Evolutionary conservation across 176 grass and related monocot genomes (phyloP).

Genomic region (Themeda triandra): DNA sequence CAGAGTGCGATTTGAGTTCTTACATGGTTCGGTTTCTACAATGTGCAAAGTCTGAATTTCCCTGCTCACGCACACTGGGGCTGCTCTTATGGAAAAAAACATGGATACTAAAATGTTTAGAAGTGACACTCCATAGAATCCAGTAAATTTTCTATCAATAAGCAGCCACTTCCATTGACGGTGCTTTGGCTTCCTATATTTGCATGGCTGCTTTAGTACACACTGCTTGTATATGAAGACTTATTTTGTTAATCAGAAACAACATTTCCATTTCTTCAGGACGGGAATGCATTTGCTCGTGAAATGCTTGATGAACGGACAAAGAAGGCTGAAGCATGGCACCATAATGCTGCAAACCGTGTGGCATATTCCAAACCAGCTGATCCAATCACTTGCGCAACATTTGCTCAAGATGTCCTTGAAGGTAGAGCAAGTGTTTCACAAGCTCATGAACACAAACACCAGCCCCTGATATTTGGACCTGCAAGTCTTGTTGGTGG

Average conservation of each 20-base stretch:
- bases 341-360: conserved; percentile 63
- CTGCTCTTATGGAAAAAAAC: neutral
- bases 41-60: no score
- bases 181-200: neutral
- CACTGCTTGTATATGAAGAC: neutral
- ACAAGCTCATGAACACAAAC: conserved; percentile 86
- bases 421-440: conserved; percentile 88
- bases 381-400: conserved; percentile 91
- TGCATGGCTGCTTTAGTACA: neutral
- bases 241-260: neutral
- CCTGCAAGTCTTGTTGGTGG: conserved; percentile 77
- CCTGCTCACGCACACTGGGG: no score
- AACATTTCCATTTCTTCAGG: conserved; percentile 22
- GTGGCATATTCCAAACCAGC: conserved; percentile 66
- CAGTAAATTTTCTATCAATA: neutral
- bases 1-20: no score
- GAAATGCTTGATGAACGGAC: conserved; percentile 80
- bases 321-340: conserved; percentile 77
- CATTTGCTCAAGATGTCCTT: conserved; percentile 96
- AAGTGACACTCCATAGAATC: neutral
- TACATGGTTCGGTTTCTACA: no score
- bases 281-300: conserved; percentile 69
- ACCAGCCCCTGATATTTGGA: conserved; percentile 96
- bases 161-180: neutral
- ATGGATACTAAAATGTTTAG: neutral